These are phyloP conservation scores for Aureococcus anophagefferens DNA, from an alignment of 108 stramenopile genomes.

Conservation along the genomic window DNA sequence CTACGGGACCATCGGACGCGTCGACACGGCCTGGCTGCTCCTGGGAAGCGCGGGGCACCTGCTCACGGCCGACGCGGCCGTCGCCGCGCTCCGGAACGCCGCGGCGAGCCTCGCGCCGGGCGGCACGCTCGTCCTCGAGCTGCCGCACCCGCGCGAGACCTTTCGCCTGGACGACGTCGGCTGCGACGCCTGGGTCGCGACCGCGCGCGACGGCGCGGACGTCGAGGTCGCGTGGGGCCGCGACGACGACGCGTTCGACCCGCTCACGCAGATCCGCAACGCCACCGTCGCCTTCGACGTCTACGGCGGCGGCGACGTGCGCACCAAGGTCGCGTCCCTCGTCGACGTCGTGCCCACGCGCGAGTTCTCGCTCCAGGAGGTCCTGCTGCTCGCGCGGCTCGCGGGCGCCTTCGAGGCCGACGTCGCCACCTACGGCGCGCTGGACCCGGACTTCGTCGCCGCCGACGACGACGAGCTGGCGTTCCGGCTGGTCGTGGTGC, in stretches of 20 bases:
- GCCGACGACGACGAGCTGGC: constrained; percentile 61
- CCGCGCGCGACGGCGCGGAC: constrained; percentile 62
- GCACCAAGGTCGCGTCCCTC: constrained; percentile 24
- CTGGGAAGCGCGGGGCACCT: constrained; percentile 66
- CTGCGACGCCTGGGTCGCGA: constrained; percentile 57
- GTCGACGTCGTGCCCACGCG: constrained; percentile 63
- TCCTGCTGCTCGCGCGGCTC: constrained; percentile 51
- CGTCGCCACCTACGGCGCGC: constrained; percentile 58
- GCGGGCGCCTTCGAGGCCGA: constrained; percentile 50
- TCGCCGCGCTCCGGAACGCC: constrained; percentile 48
- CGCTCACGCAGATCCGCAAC: constrained; percentile 58
- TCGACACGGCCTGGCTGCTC: constrained; percentile 66
- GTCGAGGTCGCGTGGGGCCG: constrained; percentile 71
- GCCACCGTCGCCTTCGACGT: constrained; percentile 56
- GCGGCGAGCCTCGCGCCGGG: constrained; percentile 29
- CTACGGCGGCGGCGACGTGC: constrained; percentile 28
- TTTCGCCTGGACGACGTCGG: no score
- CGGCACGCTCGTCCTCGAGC: constrained; percentile 58
- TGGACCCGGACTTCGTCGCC: constrained; percentile 46
- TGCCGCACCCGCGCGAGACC: constrained; percentile 71
- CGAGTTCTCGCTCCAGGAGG: constrained; percentile 70
- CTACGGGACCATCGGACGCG: background rate
- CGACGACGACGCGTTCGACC: constrained; percentile 67
- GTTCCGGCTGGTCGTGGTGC: constrained; percentile 64
- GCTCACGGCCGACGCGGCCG: constrained; percentile 59